Base-by-base conservation (phyloP, 495 filamentous ascomycete genomes). In the Staphylotrichum longicolle region DNA sequence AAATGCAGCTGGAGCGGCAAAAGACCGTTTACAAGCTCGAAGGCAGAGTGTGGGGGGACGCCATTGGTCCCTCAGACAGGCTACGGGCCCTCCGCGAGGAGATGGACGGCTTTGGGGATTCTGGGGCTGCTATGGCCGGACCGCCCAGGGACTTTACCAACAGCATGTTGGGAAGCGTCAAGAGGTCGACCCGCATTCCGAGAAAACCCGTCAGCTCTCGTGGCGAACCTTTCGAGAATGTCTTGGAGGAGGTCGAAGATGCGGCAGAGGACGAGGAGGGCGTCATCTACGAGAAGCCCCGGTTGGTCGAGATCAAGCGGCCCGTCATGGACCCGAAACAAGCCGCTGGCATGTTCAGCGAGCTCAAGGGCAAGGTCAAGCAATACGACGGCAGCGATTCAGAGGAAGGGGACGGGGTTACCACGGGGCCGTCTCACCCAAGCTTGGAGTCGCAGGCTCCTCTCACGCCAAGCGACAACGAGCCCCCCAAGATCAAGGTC, bases 1-100 rank as follows among this genome's bases (percentile, higher is more conserved):
- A 96, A 72, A 93, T 88, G 76, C 94, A 98, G 72, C 83, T 98
- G 15, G 94, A 98, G 75, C 80, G 95, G 49, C 93, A 96, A 64
- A 98, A 98, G 82, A 98, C 94, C 5, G 92, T 98, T 72, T 96
- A 91, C 76, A 96, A 97, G 79, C 86, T 98, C 15, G 94, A 98
- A 72, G 94, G 94, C 64, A 91, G 90, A 75, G 88, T 93, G 20
- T 96, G 93, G 91, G 88, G 91, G 55, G 90, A 92, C 67, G 77
- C 87, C 68, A 75, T 83, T 57, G 89, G 88, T 34, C 93, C 94
- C 35, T 96, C 91, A 62, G 93, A 98, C 75, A 85, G 91, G 70
- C 73, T 98, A 39, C 88, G 94, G 62, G 94, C 96, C 65, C 78
- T 98, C 30, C 88, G 94, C 37, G 95, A 97, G 74, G 85, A 89